Base-by-base conservation (phyloP, 2,329 filamentous ascomycete species). In the Leptoxyphium fumago region DNA sequence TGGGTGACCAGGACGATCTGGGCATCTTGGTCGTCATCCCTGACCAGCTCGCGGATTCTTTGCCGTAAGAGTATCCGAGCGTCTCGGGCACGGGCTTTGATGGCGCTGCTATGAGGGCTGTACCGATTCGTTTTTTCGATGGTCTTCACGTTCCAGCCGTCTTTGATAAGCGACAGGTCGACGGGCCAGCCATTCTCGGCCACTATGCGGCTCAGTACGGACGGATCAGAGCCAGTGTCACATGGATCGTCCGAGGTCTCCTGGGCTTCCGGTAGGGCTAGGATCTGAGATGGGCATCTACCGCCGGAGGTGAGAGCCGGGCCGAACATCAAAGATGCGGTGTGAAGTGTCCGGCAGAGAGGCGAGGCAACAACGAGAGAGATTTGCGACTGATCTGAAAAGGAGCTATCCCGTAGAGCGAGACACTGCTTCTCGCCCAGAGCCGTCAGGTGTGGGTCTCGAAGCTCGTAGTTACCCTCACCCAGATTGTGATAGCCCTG, bases 401-500 rank as follows among this genome's bases (percentile, higher is more conserved):
- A 44, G 10, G 17, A 38, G 4, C 13, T 11, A 5, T 13, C 15
- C 13, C 38, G 29, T 11, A 44, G 29, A 3, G 15, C 10, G 14
- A 15, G 14, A 21, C 43, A 41, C 28, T 44, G 43, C 14, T 44
- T n/a, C 18, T 44, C 38, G 3, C 43, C 43, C 5, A 36, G 30
- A 14, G 39, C 38, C 21, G 43, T 44, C 17, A 44, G 29, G 15
- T 11, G 15, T 8, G 43, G 43, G n/a, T 44, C 43, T 18, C 8
- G 43, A 28, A 44, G 43, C 5, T 15, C 13, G 38, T 41, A 44
- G 30, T 36, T n/a, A 8, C 43, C 43, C 7, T 13, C 39, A 21
- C 43, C 43, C 13, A 44, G 14, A 21, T 44, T 44, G 30, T 44
- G 43, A 30, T 26, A 41, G 38, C 43, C 43, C 40, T 44, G 43